Evolutionary conservation across 257 asterid species (phyloP), one percentile per base, ranked within the genome.

Genomic region (Ligustrum vulgare): DNA sequence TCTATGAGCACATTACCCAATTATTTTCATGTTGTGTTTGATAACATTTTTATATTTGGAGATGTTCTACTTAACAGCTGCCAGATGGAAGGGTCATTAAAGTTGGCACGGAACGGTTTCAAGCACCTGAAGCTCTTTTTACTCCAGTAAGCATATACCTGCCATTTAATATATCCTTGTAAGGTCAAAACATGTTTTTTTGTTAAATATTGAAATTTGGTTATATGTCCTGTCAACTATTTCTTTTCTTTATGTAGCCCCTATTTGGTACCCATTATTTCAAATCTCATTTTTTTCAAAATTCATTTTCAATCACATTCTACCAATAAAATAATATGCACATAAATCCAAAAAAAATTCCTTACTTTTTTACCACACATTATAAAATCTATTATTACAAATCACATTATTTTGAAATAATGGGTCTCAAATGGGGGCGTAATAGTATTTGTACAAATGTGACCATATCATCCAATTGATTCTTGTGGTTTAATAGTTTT

Each of bases 61-160:
- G 54, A 43, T 70, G 67, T 73, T 79, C 72, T 73, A 41, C 67
- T 71, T 67, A 71, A 78, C 83, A 94, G 99, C 91, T 94, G 71
- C 99, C 99, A 76, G 99, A 94, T 88, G 99, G 99, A 86, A 94
- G 98, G 81, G 88, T 90, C 76, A 90, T 94, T 75, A 94, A 94
- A 87, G 99, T 92, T 72, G 97, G 97, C 78, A 89, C 96, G 43
- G 99, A 92, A 80, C 82, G 99, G 71, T 94, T 94, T 87, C 99
- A 92, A 85, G 98, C 99, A 80, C 96, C 99, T 23, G 99, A 94
- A 78, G 99, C 98, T 72, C 98, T 94, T 70, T 94, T 94, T 73
- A 89, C 99, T 78, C 98, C 99, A 1, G 98, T 92, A 87, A 80
- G 93, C 77, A 76, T 67, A 65, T 79, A 56, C 70, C 72, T 49